phyloP scores from a whole-genome alignment of 768 basidiomycete species.

The Ephemerocybe angulata region DNA sequence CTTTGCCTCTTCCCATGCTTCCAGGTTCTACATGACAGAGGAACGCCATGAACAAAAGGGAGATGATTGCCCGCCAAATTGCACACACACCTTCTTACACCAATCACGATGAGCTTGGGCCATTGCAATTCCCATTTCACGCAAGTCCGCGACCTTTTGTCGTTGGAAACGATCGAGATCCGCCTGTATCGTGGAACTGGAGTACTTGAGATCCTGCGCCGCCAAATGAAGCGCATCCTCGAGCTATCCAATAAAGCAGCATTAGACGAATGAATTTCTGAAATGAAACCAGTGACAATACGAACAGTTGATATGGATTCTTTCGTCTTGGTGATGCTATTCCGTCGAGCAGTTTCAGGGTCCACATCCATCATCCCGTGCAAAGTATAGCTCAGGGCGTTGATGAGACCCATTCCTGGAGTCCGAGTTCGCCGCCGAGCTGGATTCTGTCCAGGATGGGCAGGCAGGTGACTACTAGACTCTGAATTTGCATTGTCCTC shows the following conservation, averaged over 20 bases:
- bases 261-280: not conserved
- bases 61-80: not conserved
- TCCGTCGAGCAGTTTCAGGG: slow-evolving; percentile 92
- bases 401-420: slow-evolving; percentile 83
- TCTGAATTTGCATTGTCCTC: slow-evolving; percentile 30
- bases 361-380: slow-evolving; percentile 99
- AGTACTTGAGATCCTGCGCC: slow-evolving; percentile 93
- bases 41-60: slow-evolving; percentile 13
- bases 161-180: slow-evolving; percentile 98
- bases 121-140: slow-evolving; percentile 91
- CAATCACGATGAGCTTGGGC: slow-evolving; percentile 90
- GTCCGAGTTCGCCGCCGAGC: slow-evolving; percentile 50
- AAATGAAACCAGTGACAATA: slow-evolving; percentile 12
- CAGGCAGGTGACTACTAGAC: slow-evolving; percentile 54
- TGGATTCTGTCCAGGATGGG: slow-evolving; percentile 78
- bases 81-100: slow-evolving; percentile 78
- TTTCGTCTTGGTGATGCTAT: slow-evolving; percentile 88
- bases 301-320: slow-evolving; percentile 92
- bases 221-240: slow-evolving; percentile 93
- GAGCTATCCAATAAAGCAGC: slow-evolving; percentile 48
- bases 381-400: slow-evolving; percentile 89
- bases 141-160: slow-evolving; percentile 94
- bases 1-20: slow-evolving; percentile 96
- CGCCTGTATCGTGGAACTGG: slow-evolving; percentile 93
- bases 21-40: slow-evolving; percentile 67